Percentiles rank a stretch among this genome's conserved stretches.
Conservation (phyloP, 2,329 filamentous ascomycete genomes). For the Sphaceloma murrayae region DNA sequence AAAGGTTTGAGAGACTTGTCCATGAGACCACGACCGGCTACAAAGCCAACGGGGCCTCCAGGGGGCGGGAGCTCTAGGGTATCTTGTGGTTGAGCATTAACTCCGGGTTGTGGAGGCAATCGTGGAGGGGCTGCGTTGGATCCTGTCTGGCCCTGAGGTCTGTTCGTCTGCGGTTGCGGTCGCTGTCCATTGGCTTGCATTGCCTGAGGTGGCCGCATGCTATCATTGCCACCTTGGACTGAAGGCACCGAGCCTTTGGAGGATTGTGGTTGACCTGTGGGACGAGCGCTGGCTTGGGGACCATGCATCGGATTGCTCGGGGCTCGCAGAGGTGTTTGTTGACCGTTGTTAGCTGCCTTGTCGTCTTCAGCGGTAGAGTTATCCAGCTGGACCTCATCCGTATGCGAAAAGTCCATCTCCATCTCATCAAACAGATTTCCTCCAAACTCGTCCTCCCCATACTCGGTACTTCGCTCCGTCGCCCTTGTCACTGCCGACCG, state of each 20-base stretch:
- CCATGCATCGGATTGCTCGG: no score
- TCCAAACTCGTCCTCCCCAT: constrained; percentile 46
- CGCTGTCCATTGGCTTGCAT: constrained; percentile 21
- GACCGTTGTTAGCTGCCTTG: constrained; percentile 18
- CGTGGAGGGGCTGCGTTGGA: constrained; percentile 26
- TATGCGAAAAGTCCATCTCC: constrained; percentile 52
- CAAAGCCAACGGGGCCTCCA: constrained; percentile 35
- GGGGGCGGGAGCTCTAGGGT: constrained; percentile 22
- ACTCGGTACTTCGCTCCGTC: constrained; percentile 32
- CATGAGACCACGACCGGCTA: constrained; percentile 35
- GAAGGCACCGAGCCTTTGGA: constrained; percentile 19
- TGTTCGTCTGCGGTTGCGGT: background rate
- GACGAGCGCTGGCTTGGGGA: no score
- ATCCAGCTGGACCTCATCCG: constrained; percentile 62
- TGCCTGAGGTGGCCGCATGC: constrained; percentile 5
- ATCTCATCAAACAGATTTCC: constrained; percentile 50
- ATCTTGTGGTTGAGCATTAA: constrained; percentile 16
- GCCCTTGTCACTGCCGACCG: constrained; percentile 28
- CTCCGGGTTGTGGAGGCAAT: constrained; percentile 24
- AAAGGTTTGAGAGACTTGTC: constrained; percentile 30
- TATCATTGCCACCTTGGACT: background rate
- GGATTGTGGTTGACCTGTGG: no score
- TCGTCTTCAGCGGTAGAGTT: constrained; percentile 24
- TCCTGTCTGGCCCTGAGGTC: constrained; percentile 15
- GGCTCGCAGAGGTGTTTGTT: constrained; percentile 21